Conservation (phyloP, 129 eudicot genomes). For the Tagetes erecta region DNA sequence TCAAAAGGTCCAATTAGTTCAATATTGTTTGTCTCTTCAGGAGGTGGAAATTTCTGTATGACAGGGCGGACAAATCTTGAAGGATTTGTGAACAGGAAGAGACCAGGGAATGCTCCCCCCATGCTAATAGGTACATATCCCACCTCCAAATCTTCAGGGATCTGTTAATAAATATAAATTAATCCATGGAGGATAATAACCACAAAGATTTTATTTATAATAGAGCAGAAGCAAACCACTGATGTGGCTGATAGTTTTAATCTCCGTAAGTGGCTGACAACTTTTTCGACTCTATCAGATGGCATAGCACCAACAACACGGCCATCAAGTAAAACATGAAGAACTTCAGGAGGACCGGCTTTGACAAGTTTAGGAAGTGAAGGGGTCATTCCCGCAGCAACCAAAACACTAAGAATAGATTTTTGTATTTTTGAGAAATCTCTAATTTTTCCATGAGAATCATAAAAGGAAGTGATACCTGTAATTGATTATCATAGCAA, state of each 20-base stretch:
- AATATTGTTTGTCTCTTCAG: conserved; percentile 47
- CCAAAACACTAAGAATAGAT: conserved; percentile 53
- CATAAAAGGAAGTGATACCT: conserved; percentile 86
- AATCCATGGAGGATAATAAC: background rate
- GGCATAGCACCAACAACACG: conserved; percentile 83
- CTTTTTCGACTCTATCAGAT: conserved; percentile 54
- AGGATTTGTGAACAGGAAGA: conserved; percentile 71
- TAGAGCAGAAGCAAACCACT: conserved; percentile 39
- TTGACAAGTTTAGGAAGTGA: conserved; percentile 73
- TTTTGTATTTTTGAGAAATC: conserved; percentile 62
- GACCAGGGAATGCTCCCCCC: conserved; percentile 88
- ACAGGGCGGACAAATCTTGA: conserved; percentile 86
- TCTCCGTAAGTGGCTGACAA: conserved; percentile 68
- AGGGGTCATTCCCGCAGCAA: conserved; percentile 76
- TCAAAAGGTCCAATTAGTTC: conserved; percentile 96
- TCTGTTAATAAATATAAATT: conserved; percentile 41
- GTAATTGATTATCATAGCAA: conserved; percentile 3
- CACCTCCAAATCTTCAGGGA: conserved; percentile 90
- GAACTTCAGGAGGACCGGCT: conserved; percentile 90
- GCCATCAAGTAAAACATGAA: conserved; percentile 85
- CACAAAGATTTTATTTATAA: background rate
- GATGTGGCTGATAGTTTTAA: conserved; percentile 64
- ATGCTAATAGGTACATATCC: conserved; percentile 89
- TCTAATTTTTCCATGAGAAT: conserved; percentile 58
- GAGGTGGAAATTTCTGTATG: conserved; percentile 49